Evolutionary conservation across 2,329 filamentous ascomycete genomes (phyloP).

Genomic region (Lithohypha guttulata): DNA sequence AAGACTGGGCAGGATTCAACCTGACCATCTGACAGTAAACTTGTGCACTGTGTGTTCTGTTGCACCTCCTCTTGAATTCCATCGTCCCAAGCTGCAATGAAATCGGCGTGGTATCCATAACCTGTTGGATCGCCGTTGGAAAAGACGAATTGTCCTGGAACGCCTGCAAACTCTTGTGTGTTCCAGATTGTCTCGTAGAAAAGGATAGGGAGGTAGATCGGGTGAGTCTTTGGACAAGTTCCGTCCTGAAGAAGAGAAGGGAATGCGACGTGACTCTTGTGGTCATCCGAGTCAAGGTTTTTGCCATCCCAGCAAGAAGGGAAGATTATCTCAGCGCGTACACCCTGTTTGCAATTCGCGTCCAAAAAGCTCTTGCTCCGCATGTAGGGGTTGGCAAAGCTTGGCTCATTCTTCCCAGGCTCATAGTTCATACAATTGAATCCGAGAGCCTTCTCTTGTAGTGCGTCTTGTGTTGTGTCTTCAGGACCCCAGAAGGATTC

Average conservation of each 20-base stretch:
- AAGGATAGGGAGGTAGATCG: conserved; percentile 59
- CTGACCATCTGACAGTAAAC: conserved; percentile 1
- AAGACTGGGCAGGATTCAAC: conserved; percentile 7
- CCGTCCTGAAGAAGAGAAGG: conserved; percentile 67
- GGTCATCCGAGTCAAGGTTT: conserved; percentile 43
- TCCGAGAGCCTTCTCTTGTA: conserved; percentile 72
- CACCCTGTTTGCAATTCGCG: conserved; percentile 66
- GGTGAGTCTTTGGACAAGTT: conserved; percentile 58
- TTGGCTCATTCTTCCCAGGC: conserved; percentile 49
- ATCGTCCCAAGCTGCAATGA: conserved; percentile 62
- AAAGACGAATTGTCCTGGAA: conserved; percentile 55
- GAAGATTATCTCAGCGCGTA: conserved; percentile 78
- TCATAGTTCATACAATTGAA: conserved; percentile 92
- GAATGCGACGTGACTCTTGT: conserved; percentile 63
- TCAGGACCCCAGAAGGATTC: conserved; percentile 60
- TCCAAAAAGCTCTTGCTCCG: conserved; percentile 74
- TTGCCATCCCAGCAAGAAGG: conserved; percentile 80
- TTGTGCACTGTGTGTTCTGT: conserved; percentile 52
- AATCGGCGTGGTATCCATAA: conserved; percentile 50
- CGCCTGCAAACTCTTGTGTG: conserved; percentile 53
- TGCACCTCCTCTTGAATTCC: conserved; percentile 57
- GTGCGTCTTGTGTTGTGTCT: conserved; percentile 57
- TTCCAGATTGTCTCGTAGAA: conserved; percentile 82
- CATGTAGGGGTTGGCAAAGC: conserved; percentile 70
- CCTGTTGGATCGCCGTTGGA: conserved; percentile 40